Percentiles rank a stretch among this genome's conserved stretches.
These are phyloP conservation scores for Hansenula lynferdii DNA, from an alignment of 1,139 yeast species.

Conservation along the genomic window DNA sequence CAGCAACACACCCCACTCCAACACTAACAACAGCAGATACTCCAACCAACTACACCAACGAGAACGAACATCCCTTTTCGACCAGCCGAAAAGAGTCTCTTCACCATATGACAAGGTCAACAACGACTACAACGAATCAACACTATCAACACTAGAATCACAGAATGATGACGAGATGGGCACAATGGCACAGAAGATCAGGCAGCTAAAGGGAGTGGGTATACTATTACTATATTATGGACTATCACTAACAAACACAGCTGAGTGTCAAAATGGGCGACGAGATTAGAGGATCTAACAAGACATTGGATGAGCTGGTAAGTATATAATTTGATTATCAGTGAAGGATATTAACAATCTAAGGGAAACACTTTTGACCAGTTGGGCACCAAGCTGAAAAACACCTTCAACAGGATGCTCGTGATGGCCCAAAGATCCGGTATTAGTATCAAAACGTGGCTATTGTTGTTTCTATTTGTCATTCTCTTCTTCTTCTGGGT, in stretches of 20 bases:
- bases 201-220: constrained; percentile 67
- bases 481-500: constrained; percentile 72
- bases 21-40: constrained; percentile 15
- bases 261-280: constrained; percentile 76
- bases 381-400: constrained; percentile 46
- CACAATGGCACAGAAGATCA: constrained; percentile 65
- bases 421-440: constrained; percentile 82
- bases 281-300: constrained; percentile 72
- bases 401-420: constrained; percentile 70
- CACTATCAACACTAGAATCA: constrained; percentile 68
- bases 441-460: constrained; percentile 77
- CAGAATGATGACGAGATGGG: constrained; percentile 79
- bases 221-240: no score
- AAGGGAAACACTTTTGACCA: constrained; percentile 40
- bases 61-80: constrained; percentile 44
- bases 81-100: constrained; percentile 34
- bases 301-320: constrained; percentile 51
- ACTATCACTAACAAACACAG: constrained; percentile 11
- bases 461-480: constrained; percentile 57
- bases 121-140: constrained; percentile 50
- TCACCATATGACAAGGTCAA: constrained; percentile 49
- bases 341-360: constrained; percentile 8
- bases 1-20: no score
- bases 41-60: constrained; percentile 41
- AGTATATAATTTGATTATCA: constrained; percentile 33